Evolutionary conservation across 73 alveolate genomes (phyloP).

Genomic region (Paraurostyla sp.): DNA sequence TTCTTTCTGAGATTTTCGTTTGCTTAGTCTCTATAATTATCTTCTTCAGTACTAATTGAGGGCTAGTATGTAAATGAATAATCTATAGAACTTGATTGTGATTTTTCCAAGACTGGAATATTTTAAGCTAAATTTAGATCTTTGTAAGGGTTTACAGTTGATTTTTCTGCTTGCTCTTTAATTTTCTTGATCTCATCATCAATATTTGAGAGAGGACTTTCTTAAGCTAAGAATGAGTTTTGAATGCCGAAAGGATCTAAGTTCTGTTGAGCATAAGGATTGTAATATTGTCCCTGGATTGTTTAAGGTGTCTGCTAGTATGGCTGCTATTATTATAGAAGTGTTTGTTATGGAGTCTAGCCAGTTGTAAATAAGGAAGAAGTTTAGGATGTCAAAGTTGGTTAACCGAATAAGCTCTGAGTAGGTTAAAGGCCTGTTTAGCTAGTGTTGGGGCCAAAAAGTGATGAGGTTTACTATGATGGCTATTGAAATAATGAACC

Average conservation of each 20-base stretch:
- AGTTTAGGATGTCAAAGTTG: background rate
- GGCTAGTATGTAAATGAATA: too few species aligned
- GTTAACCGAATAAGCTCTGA: background rate
- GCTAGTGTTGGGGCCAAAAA: too few species aligned
- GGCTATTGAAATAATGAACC: too few species aligned
- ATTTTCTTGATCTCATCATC: slow-evolving; percentile 34
- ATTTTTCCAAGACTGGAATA: too few species aligned
- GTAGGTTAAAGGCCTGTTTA: too few species aligned
- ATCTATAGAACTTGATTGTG: too few species aligned
- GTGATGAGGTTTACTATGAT: too few species aligned
- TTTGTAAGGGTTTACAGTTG: background rate
- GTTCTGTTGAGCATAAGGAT: too few species aligned
- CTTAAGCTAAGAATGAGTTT: background rate
- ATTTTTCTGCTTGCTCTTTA: background rate
- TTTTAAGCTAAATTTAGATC: background rate
- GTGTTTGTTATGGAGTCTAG: background rate
- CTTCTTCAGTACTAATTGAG: background rate
- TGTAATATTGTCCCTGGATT: too few species aligned
- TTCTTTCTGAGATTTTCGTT: slow-evolving; percentile 1
- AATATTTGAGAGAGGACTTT: slow-evolving; percentile 23
- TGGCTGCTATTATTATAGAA: background rate
- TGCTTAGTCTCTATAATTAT: background rate
- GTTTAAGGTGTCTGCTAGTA: background rate
- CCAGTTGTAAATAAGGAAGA: too few species aligned
- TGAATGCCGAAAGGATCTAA: background rate